These are phyloP conservation scores for Trichoderma parareesei DNA, from an alignment of 495 filamentous ascomycete species.

Conservation along the genomic window DNA sequence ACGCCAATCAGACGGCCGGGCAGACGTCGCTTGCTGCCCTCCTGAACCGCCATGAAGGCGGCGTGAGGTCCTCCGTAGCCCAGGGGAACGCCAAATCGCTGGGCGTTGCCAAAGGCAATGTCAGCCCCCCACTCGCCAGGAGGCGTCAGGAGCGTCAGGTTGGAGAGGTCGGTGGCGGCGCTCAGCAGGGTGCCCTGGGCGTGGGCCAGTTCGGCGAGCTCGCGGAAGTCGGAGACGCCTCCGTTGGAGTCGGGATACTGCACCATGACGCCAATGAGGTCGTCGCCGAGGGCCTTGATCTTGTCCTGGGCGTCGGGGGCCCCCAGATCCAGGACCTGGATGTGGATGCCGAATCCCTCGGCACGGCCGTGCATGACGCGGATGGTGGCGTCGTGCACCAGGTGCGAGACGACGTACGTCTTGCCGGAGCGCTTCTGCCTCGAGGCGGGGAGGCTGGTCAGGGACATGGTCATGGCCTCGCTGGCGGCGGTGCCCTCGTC, in stretches of 20 bases:
- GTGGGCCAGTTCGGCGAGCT: constrained; percentile 70
- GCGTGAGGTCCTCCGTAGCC: constrained; percentile 94
- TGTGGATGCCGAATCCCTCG: constrained; percentile 85
- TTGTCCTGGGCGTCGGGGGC: constrained; percentile 47
- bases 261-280: constrained; percentile 82
- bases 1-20: constrained; percentile 89
- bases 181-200: constrained; percentile 72
- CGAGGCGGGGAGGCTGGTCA: constrained; percentile 63
- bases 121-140: constrained; percentile 96
- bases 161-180: constrained; percentile 86
- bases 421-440: constrained; percentile 69
- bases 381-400: constrained; percentile 84
- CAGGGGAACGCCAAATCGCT: constrained; percentile 88
- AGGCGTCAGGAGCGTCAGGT: constrained; percentile 81
- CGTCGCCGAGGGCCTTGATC: constrained; percentile 67
- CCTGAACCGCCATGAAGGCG: constrained; percentile 89
- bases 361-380: constrained; percentile 80
- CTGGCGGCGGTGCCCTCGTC: constrained; percentile 94
- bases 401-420: constrained; percentile 74
- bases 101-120: constrained; percentile 94
- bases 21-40: constrained; percentile 94
- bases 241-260: constrained; percentile 95
- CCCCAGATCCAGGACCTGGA: constrained; percentile 64
- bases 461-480: constrained; percentile 93
- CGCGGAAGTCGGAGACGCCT: constrained; percentile 65